Percentiles rank a stretch among this genome's conserved stretches.
These are phyloP conservation scores for Fomes fomentarius DNA, from an alignment of 1,284 basidiomycete species.

Conservation along the genomic window DNA sequence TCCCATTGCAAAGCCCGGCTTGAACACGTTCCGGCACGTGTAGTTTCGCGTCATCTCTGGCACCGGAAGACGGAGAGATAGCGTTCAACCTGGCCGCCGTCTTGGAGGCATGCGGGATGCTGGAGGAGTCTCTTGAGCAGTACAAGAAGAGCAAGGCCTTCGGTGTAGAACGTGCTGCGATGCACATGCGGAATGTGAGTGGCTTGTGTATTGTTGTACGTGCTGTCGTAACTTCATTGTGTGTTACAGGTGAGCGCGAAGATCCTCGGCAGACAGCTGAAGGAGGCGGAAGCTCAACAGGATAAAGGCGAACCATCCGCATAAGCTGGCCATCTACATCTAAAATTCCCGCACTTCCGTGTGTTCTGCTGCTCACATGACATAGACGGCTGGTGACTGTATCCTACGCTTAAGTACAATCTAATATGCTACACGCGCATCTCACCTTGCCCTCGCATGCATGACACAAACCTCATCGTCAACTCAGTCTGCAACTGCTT, in stretches of 20 bases:
- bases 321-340: not conserved
- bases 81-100: conserved; percentile 93
- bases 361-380: not conserved
- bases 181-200: conserved; percentile 84
- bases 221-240: conserved; percentile 10
- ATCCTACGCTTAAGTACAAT: not conserved
- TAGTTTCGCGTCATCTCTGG: conserved; percentile 84
- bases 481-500: no score
- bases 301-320: conserved; percentile 18
- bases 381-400: not conserved
- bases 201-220: conserved; percentile 2
- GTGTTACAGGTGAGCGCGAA: conserved; percentile 72
- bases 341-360: not conserved
- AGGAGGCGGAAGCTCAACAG: conserved; percentile 45
- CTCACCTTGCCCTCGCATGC: not conserved
- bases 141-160: conserved; percentile 80
- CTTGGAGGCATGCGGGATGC: conserved; percentile 80
- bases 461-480: not conserved
- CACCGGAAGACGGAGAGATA: conserved; percentile 93
- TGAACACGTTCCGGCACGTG: not conserved
- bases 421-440: not conserved
- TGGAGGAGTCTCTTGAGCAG: conserved; percentile 81
- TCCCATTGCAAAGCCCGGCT: conserved; percentile 25
- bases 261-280: conserved; percentile 70
- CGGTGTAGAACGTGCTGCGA: conserved; percentile 85